Base-by-base conservation (phyloP, 2,329 filamentous ascomycete genomes). In the Neonectria magnoliae region DNA sequence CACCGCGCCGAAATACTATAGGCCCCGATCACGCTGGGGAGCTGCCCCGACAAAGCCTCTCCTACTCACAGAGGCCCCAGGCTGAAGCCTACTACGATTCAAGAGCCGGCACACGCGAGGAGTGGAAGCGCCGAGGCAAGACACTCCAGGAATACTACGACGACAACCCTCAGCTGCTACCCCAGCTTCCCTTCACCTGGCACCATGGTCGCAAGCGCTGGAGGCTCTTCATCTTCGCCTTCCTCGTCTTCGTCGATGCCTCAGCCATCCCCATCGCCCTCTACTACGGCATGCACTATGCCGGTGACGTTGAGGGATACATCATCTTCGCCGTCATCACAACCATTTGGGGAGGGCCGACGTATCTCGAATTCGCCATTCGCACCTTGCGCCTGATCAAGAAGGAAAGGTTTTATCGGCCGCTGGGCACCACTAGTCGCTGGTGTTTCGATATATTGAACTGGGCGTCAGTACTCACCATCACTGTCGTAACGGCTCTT, bases 301-400 rank as follows among this genome's bases (percentile, higher is more conserved):
- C 76, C 4, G 79, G 78, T 33, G 20, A 77, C 20, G 77, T 80
- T 22, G 41, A 81, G 75, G 77, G 78, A 42, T 81, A 73, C 71
- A 80, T 80, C 69, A 81, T 84, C 57, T 87, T 87, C 66, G 83
- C 84, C 67, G 80, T 87, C 57, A 81, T 87, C 47, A 86, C 85
- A 1, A 83, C 84, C 38, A 85, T 87, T 66, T 87, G 85, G 79
- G 85, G 85, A 60, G 79, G 85, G 27, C 81, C 85, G n/a, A 86
- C 84, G 6, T 85, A 85, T 60, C 76, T 86, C 60, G 84, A 87
- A 68, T 86, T 86, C 62, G 83, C 76, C 27, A 76, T 85, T 51
- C 81, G 84, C 11, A 83, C 80, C 0, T 75, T 84, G 61, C 82
- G 84, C 16, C 77, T 86, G 55, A 81, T 85, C 55, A 80, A 81